Conservation (phyloP, 1,139 yeast species). For the Cylindricascospora bacillispora region DNA sequence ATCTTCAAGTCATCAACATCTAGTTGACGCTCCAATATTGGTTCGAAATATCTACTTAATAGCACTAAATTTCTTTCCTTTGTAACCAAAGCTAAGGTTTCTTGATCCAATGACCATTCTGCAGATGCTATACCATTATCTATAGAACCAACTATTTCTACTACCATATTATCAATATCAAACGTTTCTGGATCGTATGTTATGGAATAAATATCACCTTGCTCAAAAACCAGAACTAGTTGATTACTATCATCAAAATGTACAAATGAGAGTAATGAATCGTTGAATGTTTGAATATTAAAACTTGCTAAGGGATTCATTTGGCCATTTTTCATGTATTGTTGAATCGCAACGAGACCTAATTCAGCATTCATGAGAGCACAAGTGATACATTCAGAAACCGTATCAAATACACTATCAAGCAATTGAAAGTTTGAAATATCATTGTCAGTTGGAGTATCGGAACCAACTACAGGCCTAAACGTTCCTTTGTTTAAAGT, state of each 20-base stretch:
- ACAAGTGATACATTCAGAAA: conserved; percentile 60
- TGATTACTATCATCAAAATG: conserved; percentile 58
- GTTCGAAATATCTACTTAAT: conserved; percentile 69
- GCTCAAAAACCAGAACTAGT: conserved; percentile 46
- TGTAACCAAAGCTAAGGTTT: conserved; percentile 61
- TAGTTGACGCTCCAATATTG: conserved; percentile 52
- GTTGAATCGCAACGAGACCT: conserved; percentile 45
- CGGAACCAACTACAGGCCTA: conserved; percentile 37
- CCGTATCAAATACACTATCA: conserved; percentile 59
- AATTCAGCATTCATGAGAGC: conserved; percentile 51
- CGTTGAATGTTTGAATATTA: conserved; percentile 30
- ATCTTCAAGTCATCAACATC: conserved; percentile 52
- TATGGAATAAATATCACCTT: conserved; percentile 60
- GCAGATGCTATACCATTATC: conserved; percentile 69
- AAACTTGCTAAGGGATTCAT: conserved; percentile 44
- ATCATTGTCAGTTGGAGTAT: conserved; percentile 42
- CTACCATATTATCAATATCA: conserved; percentile 41
- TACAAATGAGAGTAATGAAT: conserved; percentile 35
- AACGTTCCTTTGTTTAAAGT: conserved; percentile 46
- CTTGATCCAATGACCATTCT: conserved; percentile 87
- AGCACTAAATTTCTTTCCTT: conserved; percentile 48
- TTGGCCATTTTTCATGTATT: conserved; percentile 47
- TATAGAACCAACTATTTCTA: conserved; percentile 74
- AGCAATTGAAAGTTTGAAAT: conserved; percentile 9
- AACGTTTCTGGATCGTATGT: conserved; percentile 38